Percentiles rank a stretch among this genome's conserved stretches.
Conservation (phyloP, 31 red algal species). For the Odonthalia washingtoniensis region DNA sequence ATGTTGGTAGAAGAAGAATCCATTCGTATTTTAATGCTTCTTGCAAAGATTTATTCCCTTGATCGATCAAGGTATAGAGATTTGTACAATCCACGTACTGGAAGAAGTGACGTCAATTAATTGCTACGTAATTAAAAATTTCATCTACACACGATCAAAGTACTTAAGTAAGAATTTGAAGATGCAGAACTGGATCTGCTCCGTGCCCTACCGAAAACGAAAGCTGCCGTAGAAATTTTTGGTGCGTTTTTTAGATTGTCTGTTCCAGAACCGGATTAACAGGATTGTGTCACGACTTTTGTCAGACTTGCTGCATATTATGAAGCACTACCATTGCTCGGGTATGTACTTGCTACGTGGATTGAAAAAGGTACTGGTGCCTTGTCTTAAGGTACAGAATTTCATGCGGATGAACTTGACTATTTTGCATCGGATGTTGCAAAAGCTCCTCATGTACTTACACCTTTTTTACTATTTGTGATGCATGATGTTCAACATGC, state of each 20-base stretch:
- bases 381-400: constrained; percentile 67
- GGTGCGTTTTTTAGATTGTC: constrained; percentile 75
- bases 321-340: constrained; percentile 67
- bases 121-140: constrained; percentile 74
- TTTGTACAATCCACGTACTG: constrained; percentile 74
- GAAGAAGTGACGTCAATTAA: constrained; percentile 71
- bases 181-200: constrained; percentile 69
- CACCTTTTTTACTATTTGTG: constrained; percentile 61
- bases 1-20: constrained; percentile 58
- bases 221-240: constrained; percentile 73
- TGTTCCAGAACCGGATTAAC: constrained; percentile 73
- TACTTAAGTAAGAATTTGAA: constrained; percentile 38
- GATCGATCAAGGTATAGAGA: constrained; percentile 89
- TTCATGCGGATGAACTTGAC: constrained; percentile 88
- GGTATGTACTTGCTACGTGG: constrained; percentile 61
- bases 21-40: constrained; percentile 72
- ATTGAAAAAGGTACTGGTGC: constrained; percentile 63
- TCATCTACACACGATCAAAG: constrained; percentile 50
- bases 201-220: constrained; percentile 41
- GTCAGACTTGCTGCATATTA: constrained; percentile 67
- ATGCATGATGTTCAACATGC: constrained; percentile 68
- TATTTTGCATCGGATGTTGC: constrained; percentile 80
- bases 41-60: constrained; percentile 80
- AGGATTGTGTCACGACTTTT: constrained; percentile 68
- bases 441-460: constrained; percentile 67